A percentile compares a stretch with the other conserved stretches of the same genome.
These are phyloP conservation scores for Aegilops umbellulata DNA, from an alignment of 176 grass and related monocot species.

Conservation along the genomic window DNA sequence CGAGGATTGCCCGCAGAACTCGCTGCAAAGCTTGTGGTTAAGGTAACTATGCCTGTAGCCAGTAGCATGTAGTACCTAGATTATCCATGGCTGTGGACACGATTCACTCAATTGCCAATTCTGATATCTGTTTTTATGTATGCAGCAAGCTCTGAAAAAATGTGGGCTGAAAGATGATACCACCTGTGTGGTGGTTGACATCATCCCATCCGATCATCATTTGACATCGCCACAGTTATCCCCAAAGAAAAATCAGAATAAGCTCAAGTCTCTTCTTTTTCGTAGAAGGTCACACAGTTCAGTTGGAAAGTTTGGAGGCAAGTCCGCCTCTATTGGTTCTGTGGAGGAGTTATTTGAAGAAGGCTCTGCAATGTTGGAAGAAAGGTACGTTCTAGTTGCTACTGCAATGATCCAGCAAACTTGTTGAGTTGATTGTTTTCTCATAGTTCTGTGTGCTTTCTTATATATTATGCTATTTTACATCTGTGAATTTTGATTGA, in stretches of 20 bases:
- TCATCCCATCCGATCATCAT: constrained; percentile 67
- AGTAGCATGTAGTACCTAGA: not conserved
- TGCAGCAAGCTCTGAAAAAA: constrained; percentile 90
- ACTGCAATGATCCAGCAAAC: not conserved
- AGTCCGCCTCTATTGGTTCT: constrained; percentile 66
- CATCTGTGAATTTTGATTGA: not conserved
- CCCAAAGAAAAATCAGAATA: constrained; percentile 78
- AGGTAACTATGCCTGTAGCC: constrained; percentile 48
- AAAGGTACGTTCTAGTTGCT: constrained; percentile 52
- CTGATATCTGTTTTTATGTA: not conserved
- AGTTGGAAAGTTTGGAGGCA: constrained; percentile 52
- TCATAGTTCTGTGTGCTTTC: not conserved
- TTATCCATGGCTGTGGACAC: not conserved
- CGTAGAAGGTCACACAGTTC: constrained; percentile 62
- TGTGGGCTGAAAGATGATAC: constrained; percentile 98
- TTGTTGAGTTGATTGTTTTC: not conserved
- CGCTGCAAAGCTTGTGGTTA: constrained; percentile 91
- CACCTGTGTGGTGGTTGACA: constrained; percentile 94
- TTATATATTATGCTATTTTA: not conserved
- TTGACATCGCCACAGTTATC: constrained; percentile 61
- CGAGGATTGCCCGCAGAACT: constrained; percentile 79
- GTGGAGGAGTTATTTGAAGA: constrained; percentile 97
- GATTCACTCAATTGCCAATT: not conserved
- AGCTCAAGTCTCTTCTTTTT: constrained; percentile 73
- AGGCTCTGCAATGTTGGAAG: constrained; percentile 94